These are phyloP conservation scores for Helianthus annuus DNA, from an alignment of 129 eudicot species.

Conservation along the genomic window DNA sequence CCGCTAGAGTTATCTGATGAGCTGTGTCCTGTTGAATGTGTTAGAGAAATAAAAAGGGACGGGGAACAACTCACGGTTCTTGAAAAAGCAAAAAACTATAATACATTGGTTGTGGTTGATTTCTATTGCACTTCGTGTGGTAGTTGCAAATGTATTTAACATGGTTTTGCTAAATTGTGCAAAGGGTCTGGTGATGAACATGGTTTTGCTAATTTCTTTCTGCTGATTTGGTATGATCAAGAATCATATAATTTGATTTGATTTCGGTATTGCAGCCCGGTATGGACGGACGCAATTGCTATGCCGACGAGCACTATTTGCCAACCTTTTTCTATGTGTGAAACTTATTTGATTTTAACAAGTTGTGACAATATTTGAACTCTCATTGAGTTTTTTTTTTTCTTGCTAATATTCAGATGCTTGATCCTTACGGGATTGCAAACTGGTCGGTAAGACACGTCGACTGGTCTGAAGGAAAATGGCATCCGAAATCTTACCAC, in stretches of 20 bases:
- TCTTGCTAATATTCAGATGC: slow-evolving; percentile 51
- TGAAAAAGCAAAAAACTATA: too few species aligned
- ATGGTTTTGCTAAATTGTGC: too few species aligned
- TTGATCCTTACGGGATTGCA: slow-evolving; percentile 81
- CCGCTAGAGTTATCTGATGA: too few species aligned
- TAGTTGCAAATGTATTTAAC: too few species aligned
- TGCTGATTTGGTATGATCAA: slow-evolving; percentile 15
- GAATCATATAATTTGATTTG: slow-evolving; percentile 9
- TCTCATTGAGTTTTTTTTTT: neutral
- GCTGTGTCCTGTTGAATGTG: too few species aligned
- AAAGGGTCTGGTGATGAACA: too few species aligned
- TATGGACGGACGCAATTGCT: slow-evolving; percentile 87
- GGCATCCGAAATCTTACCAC: slow-evolving; percentile 89
- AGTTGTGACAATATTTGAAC: neutral
- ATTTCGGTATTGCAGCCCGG: slow-evolving; percentile 59
- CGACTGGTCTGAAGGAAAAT: slow-evolving; percentile 96
- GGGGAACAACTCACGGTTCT: too few species aligned
- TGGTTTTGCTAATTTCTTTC: neutral
- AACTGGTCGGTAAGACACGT: slow-evolving; percentile 92
- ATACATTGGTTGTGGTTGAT: too few species aligned
- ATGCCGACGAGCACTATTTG: slow-evolving; percentile 86
- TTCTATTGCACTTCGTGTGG: too few species aligned
- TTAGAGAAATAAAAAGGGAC: too few species aligned
- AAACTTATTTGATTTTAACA: neutral
- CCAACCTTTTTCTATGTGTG: slow-evolving; percentile 92